phyloP scores from a whole-genome alignment of 2,329 filamentous ascomycete species.

The Colletotrichum musicola region DNA sequence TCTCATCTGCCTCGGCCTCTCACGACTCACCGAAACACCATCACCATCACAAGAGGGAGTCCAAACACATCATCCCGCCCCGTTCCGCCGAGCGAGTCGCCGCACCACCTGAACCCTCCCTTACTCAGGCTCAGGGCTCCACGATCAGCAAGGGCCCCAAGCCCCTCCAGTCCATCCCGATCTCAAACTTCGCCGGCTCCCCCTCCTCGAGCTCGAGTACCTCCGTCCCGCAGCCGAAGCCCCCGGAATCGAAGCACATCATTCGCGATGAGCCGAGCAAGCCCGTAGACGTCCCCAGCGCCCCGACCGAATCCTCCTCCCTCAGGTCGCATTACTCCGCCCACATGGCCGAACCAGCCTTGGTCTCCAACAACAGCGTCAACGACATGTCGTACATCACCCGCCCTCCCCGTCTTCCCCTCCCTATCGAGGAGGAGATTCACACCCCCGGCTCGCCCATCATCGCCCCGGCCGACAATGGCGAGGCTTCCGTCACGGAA shows the following conservation, averaged over 20 bases:
- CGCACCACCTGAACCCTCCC: conserved; percentile 72
- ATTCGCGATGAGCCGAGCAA: conserved; percentile 59
- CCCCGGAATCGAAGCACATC: conserved; percentile 43
- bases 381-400: conserved; percentile 73
- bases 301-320: conserved; percentile 50
- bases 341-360: conserved; percentile 56
- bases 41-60: conserved; percentile 53
- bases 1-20: conserved; percentile 44
- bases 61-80: conserved; percentile 67
- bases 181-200: conserved; percentile 63
- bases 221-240: conserved; percentile 38
- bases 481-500: conserved; percentile 66
- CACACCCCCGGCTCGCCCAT: conserved; percentile 93
- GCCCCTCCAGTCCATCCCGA: conserved; percentile 62
- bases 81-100: conserved; percentile 67
- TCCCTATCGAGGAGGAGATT: conserved; percentile 93
- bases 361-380: conserved; percentile 68
- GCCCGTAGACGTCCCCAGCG: conserved; percentile 69
- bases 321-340: conserved; percentile 52
- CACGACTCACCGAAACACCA: conserved; percentile 42
- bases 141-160: conserved; percentile 61
- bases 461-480: conserved; percentile 77
- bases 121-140: conserved; percentile 71
- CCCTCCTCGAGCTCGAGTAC: conserved; percentile 44
- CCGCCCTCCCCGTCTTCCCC: conserved; percentile 87